Base-by-base conservation (phyloP, 306 rosid genomes). In the Malus orientalis region DNA sequence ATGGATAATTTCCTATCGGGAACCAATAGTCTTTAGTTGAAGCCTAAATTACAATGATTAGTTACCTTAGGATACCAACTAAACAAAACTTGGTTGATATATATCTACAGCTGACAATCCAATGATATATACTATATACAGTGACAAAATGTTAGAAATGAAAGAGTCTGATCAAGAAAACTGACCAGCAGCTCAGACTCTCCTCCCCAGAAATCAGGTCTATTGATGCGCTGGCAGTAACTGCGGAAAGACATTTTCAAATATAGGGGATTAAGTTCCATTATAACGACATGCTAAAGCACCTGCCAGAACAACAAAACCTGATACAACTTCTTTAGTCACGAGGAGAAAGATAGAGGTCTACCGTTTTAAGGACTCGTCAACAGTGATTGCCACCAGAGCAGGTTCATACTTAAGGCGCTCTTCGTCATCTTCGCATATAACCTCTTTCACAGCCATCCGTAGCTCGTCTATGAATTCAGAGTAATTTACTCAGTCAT, bases 201-300 rank as follows among this genome's bases (percentile, higher is more conserved):
- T 81, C 99, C 97, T 79, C 97, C 97, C 99, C 97, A 95, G 88
- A 95, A 95, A 84, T 95, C 92, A 54, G 96, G 90, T 67, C 84
- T 81, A 45, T 10, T 84, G 81, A 95, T 89, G 76, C 97, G 89
- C 75, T 88, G 91, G 88, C 99, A 95, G 86, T 92, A 95, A 73
- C 97, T 95, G 80, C 62, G 80, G 42, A 81, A 77, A 69, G 25
- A 75, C 60, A 79, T 20, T 74, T 53, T 61, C 69, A 67, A 74
- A 30, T 51, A 69, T 40, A 55, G 67, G 40, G 68, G 66, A 70
- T 59, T 36, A 64, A 32, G n/a, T 45, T 25, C 42, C 71, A 63
- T 44, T 51, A 14, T n/a, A 64, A 32, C 25, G 23, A 58, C 30
- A 59, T 25, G 42, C 60, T 74, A 30, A 16, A 60, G 5, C 68